Evolutionary conservation across 2,329 filamentous ascomycete species (phyloP).

Genomic region (Fusarium brachygibbosum): DNA sequence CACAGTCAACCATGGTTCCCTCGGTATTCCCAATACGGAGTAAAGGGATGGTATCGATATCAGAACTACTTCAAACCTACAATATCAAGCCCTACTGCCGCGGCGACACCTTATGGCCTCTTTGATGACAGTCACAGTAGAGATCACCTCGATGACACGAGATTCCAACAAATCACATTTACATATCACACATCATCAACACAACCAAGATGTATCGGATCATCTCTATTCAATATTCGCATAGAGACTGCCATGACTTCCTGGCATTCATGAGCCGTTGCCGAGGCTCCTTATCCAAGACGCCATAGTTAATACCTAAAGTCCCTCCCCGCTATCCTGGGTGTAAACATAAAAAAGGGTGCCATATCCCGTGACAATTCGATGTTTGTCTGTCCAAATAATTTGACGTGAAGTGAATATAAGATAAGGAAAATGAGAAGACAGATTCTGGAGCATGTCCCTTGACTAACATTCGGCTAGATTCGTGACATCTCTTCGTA

Average conservation of each 20-base stretch:
- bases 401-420: conserved; percentile 45
- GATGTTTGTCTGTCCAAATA: conserved; percentile 44
- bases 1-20: background rate
- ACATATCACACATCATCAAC: conserved; percentile 6
- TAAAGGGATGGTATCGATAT: background rate
- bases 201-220: conserved; percentile 30
- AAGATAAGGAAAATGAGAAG: conserved; percentile 27
- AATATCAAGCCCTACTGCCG: background rate
- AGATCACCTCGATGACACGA: background rate
- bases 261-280: conserved; percentile 49
- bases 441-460: conserved; percentile 29
- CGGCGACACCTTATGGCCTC: background rate
- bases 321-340: conserved; percentile 41
- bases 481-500: conserved; percentile 43
- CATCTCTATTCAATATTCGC: conserved; percentile 50
- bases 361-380: conserved; percentile 44
- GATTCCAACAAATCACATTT: background rate
- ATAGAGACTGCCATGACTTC: conserved; percentile 45
- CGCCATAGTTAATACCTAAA: conserved; percentile 49
- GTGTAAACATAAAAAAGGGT: conserved; percentile 44
- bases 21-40: background rate
- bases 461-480: conserved; percentile 28
- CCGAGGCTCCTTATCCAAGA: conserved; percentile 49
- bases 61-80: background rate
- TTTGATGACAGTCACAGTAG: background rate